Percentiles rank a stretch among this genome's conserved stretches.
phyloP scores from a whole-genome alignment of 2,329 filamentous ascomycete species.

The Xylariaceae sp. region DNA sequence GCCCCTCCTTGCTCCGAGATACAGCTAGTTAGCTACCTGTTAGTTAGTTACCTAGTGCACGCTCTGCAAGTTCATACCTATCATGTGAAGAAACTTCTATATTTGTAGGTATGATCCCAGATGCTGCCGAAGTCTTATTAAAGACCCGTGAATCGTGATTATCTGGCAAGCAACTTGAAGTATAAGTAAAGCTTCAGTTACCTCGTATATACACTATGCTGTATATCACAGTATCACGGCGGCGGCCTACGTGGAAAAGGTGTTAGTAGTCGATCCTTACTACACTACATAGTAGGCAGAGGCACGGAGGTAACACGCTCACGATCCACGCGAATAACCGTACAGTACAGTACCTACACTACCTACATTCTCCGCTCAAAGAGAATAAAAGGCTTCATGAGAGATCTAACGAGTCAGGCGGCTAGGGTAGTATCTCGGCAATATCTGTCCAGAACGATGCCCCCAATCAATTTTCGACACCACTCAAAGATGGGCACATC shows the following conservation, averaged over 20 bases:
- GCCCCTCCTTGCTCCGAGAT: neutral
- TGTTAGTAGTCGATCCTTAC: too few relatives aligned
- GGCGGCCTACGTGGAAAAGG: too few relatives aligned
- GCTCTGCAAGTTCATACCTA: neutral
- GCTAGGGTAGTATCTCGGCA: neutral
- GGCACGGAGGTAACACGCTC: too few relatives aligned
- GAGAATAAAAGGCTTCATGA: neutral
- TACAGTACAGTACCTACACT: neutral
- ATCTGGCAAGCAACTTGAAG: too few relatives aligned
- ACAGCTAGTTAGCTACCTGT: neutral
- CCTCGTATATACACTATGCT: too few relatives aligned
- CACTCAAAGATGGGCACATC: conserved; percentile 1
- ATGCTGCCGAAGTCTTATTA: too few relatives aligned
- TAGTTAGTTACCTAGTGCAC: too few relatives aligned
- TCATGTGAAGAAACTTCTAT: too few relatives aligned
- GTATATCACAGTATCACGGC: too few relatives aligned
- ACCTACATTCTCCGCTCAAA: conserved; percentile 3
- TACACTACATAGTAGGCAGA: too few relatives aligned
- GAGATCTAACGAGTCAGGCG: conserved; percentile 10
- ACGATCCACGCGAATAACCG: conserved; percentile 16
- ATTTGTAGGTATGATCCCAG: too few relatives aligned
- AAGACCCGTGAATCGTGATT: too few relatives aligned
- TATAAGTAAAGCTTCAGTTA: neutral
- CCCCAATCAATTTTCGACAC: conserved; percentile 9
- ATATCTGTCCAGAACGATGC: neutral